Evolutionary conservation across 108 stramenopile species (phyloP), one percentile per base, ranked within the genome.

Genomic region (Nannochloropsis oceanica): DNA sequence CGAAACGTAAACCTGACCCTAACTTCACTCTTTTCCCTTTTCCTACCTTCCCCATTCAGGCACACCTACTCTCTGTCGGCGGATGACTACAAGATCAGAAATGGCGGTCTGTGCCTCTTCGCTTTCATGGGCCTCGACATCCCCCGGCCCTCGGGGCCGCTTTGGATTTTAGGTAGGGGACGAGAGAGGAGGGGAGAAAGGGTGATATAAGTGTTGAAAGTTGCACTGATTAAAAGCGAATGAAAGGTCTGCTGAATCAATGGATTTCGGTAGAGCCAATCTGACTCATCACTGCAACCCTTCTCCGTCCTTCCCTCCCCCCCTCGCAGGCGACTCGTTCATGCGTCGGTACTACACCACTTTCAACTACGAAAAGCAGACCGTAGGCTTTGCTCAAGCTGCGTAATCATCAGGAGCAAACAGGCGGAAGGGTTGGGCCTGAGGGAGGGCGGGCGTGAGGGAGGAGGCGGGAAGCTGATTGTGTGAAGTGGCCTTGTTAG

Each of bases 41-140:
- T 50, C 46, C 46, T 50, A 50, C 46, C 14, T 50, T 50, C 46
- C 18, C 46, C n/a, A n/a, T 50, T 50, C 46, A 50, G 46, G 46
- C 46, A 18, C 0, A 50, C 25, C 46, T 97, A 93, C 87, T 85
- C 91, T 10, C 92, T 99, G 82, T 92, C 94, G 43, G 94, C 95
- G 88, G 91, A 92, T 43, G 89, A 92, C 80, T 89, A 91, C 88
- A 46, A 91, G 43, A 86, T 90, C 84, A 42, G 89, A 84, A 24
- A 80, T 24, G 86, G 93, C 81, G 88, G 91, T 26, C 93, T 90
- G 50, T 99, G 98, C 91, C 86, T 99, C 80, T 95, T 99, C 89
- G 96, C 95, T 85, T 93, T 85, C 88, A 94, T 96, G 44, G 95
- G 96, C 79, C 93, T 99, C 81, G 94, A 96, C 86, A 92, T 97